A percentile compares a stretch with the other conserved stretches of the same genome.
These are phyloP conservation scores for Jamesozyma piceae DNA, from an alignment of 805 yeast species.

Conservation along the genomic window DNA sequence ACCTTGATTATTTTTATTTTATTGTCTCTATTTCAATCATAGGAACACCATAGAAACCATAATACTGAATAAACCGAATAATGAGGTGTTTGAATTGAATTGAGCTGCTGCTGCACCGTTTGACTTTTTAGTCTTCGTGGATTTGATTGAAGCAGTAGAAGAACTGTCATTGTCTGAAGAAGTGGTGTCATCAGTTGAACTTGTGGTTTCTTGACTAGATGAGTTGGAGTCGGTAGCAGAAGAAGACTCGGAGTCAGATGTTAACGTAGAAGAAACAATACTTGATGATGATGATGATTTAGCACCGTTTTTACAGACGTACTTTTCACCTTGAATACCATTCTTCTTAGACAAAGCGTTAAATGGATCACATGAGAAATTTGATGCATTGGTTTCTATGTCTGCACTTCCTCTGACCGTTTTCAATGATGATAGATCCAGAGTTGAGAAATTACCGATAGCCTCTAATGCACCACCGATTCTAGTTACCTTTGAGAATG, in stretches of 20 bases:
- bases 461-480: constrained; percentile 84
- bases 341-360: constrained; percentile 63
- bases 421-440: constrained; percentile 61
- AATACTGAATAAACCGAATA: constrained; percentile 22
- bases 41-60: constrained; percentile 42
- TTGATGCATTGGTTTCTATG: constrained; percentile 58
- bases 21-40: no score
- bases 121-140: constrained; percentile 5
- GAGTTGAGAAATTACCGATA: constrained; percentile 71
- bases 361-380: constrained; percentile 74
- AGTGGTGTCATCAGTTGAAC: constrained; percentile 14
- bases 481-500: constrained; percentile 62
- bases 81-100: constrained; percentile 1
- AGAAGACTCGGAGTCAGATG: constrained; percentile 29
- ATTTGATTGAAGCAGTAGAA: constrained; percentile 7
- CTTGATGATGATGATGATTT: constrained; percentile 38
- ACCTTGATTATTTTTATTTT: no score
- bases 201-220: constrained; percentile 8
- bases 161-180: constrained; percentile 18
- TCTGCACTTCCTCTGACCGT: constrained; percentile 89
- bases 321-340: constrained; percentile 84
- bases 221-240: constrained; percentile 30
- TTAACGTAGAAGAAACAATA: constrained; percentile 23
- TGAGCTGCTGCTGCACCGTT: constrained; percentile 7
- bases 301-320: constrained; percentile 60